Evolutionary conservation across 78 protist species (phyloP).

Genomic region (Trichosphaerium sp.): DNA sequence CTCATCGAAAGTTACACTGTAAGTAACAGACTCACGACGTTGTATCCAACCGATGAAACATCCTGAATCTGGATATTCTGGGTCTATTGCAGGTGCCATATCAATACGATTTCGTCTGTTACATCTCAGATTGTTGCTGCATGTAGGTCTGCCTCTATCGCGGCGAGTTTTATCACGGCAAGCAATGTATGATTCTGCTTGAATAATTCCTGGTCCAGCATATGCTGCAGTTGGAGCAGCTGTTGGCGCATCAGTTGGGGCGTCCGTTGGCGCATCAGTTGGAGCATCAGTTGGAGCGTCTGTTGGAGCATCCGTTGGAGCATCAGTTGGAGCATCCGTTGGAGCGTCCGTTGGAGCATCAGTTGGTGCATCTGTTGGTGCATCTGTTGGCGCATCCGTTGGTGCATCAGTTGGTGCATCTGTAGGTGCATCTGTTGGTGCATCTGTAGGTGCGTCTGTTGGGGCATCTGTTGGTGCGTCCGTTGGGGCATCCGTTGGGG

Average conservation of each 20-base stretch:
- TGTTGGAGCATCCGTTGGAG: background rate
- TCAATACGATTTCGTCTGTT: too few species aligned
- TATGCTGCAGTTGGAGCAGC: background rate
- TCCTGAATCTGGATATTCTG: too few species aligned
- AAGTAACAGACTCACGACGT: too few species aligned
- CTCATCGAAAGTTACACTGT: too few species aligned
- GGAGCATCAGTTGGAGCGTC: slow-evolving; percentile 1
- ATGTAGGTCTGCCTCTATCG: too few species aligned
- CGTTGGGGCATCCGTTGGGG: slow-evolving; percentile 3
- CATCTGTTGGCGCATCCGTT: slow-evolving; percentile 5
- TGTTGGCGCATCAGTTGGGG: slow-evolving; percentile 1
- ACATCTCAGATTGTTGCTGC: too few species aligned
- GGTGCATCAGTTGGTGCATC: slow-evolving; percentile 10
- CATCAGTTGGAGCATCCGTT: slow-evolving; percentile 3
- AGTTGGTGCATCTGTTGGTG: slow-evolving; percentile 2
- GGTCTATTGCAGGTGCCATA: too few species aligned
- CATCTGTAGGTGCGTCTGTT: background rate
- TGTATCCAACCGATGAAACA: too few species aligned
- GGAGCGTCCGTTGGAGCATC: background rate
- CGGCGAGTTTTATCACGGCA: too few species aligned
- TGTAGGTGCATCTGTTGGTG: slow-evolving; percentile 11
- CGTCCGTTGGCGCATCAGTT: background rate
- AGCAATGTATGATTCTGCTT: too few species aligned
- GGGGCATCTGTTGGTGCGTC: slow-evolving; percentile 7
- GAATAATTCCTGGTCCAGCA: too few species aligned